Evolutionary conservation across 2,329 filamentous ascomycete genomes (phyloP), one percentile per base, ranked within the genome.

Genomic region (Beauveria pseudobassiana): DNA sequence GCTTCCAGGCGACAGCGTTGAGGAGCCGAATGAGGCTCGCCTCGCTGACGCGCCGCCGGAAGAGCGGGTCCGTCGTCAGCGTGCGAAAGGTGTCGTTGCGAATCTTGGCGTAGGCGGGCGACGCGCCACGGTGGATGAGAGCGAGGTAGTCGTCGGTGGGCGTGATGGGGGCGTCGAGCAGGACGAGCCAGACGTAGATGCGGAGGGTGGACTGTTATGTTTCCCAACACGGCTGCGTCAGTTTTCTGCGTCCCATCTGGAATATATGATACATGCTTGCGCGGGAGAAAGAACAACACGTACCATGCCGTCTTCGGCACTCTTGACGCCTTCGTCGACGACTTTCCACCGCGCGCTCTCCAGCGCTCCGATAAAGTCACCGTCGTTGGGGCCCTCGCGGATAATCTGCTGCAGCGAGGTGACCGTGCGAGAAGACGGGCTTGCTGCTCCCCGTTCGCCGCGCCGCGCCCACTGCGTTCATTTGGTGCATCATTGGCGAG

Each of bases 21-120:
- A 99, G 84, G 5, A 99, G 83, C 14, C 95, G 90, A 64, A 96
- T 98, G 48, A 99, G 78, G 73, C 90, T 96, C 64, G 96, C 96
- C 75, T 99, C 95, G 62, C 91, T 96, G 63, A 99, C 95, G 62
- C 93, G 89, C 38, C 95, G 87, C 64, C 95, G 90, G 80, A 98
- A 99, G 42, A 99, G 85, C n/a, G 93, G 93, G 70, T 99, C 95
- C 57, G 93, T 97, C 38, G 95, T 95, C 60, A 99, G 81, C 0
- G 95, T 99, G 68, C 95, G 91, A 74, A 98, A 98, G 46, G 95
- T 97, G 74, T 99, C 95, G 76, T 99, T 97, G 73, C 93, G 90
- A 72, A 99, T 99, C 78, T 99, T 99, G 69, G 91, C 87, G 77
- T 99, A 96, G 51, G 92, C 93, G 1, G 93, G 93, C 3, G 93